phyloP scores from a whole-genome alignment of 1,284 basidiomycete species.

The Polyporus tsugae region DNA sequence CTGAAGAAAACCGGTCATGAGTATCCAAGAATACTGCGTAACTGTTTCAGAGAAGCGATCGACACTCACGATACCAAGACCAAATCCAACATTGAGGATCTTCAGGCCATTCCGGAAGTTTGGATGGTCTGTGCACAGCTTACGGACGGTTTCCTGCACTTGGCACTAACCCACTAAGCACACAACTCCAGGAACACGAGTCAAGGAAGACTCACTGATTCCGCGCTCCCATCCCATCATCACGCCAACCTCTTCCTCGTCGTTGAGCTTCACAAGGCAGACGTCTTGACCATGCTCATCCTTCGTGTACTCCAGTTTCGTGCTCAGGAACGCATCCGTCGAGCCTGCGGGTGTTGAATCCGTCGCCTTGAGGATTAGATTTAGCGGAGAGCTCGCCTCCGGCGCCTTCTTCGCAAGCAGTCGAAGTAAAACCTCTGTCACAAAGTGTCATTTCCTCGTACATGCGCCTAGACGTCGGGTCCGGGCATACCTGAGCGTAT shows the following conservation, averaged over 20 bases:
- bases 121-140: slow-evolving; percentile 64
- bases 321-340: slow-evolving; percentile 79
- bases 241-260: slow-evolving; percentile 80
- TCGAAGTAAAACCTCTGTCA: slow-evolving; percentile 70
- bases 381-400: slow-evolving; percentile 47
- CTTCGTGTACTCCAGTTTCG: slow-evolving; percentile 73
- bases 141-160: slow-evolving; percentile 76
- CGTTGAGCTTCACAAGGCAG: slow-evolving; percentile 77
- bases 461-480: no score
- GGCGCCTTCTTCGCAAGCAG: slow-evolving; percentile 58
- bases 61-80: slow-evolving; percentile 87
- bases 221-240: slow-evolving; percentile 97
- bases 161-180: slow-evolving; percentile 40
- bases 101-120: slow-evolving; percentile 60
- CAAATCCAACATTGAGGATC: slow-evolving; percentile 93
- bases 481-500: slow-evolving; percentile 75
- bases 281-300: slow-evolving; percentile 86
- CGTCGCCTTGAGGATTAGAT: slow-evolving; percentile 60
- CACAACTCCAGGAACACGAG: slow-evolving; percentile 8
- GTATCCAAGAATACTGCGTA: background rate
- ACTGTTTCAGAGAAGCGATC: background rate
- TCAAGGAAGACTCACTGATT: slow-evolving; percentile 64
- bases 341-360: slow-evolving; percentile 80
- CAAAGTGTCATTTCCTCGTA: background rate
- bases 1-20: slow-evolving; percentile 47